These are phyloP conservation scores for Takakia lepidozioides DNA, from an alignment of 225 moss, liverwort and hornwort species.

Conservation along the genomic window DNA sequence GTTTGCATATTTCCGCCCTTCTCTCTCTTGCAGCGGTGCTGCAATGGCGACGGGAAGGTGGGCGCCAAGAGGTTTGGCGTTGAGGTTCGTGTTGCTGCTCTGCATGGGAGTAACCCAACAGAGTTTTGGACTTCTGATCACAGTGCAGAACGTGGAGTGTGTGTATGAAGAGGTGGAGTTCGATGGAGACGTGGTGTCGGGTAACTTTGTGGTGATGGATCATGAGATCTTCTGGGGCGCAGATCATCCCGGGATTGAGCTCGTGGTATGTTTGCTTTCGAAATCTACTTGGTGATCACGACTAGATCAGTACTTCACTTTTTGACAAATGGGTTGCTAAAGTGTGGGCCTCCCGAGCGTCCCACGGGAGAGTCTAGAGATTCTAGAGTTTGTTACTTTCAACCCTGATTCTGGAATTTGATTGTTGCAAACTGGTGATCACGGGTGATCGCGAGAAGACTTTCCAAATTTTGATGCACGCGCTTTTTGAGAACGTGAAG, in stretches of 20 bases:
- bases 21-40: too few relatives aligned
- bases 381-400: not conserved
- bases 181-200: slow-evolving; percentile 35
- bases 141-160: slow-evolving; percentile 42
- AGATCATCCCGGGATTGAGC: slow-evolving; percentile 55
- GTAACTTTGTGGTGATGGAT: slow-evolving; percentile 50
- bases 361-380: not conserved
- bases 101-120: too few relatives aligned
- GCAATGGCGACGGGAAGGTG: too few relatives aligned
- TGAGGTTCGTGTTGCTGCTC: too few relatives aligned
- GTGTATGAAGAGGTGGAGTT: slow-evolving; percentile 58
- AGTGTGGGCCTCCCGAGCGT: not conserved
- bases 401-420: not conserved
- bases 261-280: slow-evolving; percentile 18
- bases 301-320: not conserved
- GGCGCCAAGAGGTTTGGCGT: too few relatives aligned
- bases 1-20: too few relatives aligned
- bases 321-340: not conserved
- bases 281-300: not conserved
- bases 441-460: not conserved
- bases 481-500: not conserved
- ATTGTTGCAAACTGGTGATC: not conserved
- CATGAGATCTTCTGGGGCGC: slow-evolving; percentile 49
- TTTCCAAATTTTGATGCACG: too few relatives aligned
- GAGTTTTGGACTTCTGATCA: slow-evolving; percentile 38